These are phyloP conservation scores for Kazachstania sp. DNA, from an alignment of 1,139 yeast genomes.

Conservation along the genomic window DNA sequence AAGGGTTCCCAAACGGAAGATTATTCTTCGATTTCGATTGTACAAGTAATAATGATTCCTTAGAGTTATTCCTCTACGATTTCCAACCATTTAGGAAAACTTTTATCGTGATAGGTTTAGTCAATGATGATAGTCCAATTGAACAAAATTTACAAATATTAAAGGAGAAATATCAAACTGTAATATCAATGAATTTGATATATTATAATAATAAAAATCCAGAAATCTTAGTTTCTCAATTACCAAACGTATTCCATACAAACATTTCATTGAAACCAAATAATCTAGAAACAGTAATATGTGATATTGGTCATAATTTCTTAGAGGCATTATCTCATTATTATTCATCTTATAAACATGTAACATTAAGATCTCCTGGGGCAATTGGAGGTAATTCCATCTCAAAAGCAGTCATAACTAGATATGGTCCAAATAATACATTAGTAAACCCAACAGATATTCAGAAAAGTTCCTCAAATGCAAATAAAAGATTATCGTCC, in stretches of 20 bases:
- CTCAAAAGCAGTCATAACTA: conserved; percentile 27
- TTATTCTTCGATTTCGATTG: conserved; percentile 38
- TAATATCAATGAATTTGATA: conserved; percentile 56
- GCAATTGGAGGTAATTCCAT: conserved; percentile 46
- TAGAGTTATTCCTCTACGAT: conserved; percentile 59
- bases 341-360: conserved; percentile 61
- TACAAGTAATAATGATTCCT: conserved; percentile 44
- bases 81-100: conserved; percentile 82
- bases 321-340: conserved; percentile 56
- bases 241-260: conserved; percentile 12
- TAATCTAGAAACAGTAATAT: conserved; percentile 55
- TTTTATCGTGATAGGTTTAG: conserved; percentile 53
- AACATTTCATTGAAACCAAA: conserved; percentile 12
- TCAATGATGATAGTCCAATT: conserved; percentile 27
- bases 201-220: conserved; percentile 6
- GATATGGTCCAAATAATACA: conserved; percentile 5
- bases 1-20: conserved; percentile 71
- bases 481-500: conserved; percentile 17
- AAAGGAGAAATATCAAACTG: conserved; percentile 43
- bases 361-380: conserved; percentile 68
- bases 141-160: conserved; percentile 32
- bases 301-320: conserved; percentile 62
- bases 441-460: conserved; percentile 8
- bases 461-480: conserved; percentile 8
- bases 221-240: background rate